A percentile compares a stretch with the other conserved stretches of the same genome.
Evolutionary conservation across 1,284 basidiomycete genomes (phyloP).

Genomic region (Apiotrichum montevideense): DNA sequence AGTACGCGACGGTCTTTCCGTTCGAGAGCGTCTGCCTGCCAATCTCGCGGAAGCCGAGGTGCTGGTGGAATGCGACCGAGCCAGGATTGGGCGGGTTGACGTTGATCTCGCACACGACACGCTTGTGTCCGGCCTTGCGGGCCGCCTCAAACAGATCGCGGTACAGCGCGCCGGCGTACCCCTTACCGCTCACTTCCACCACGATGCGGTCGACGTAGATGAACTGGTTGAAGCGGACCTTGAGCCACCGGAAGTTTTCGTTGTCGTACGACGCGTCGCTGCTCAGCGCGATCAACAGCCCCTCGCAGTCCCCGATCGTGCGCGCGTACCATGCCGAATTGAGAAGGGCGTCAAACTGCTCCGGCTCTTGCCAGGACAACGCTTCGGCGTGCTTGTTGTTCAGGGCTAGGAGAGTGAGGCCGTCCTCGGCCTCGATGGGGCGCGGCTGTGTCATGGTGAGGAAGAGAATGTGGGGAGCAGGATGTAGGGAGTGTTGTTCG

Average conservation of each 20-base stretch:
- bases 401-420: conserved; percentile 1
- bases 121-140: background rate
- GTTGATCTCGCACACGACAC: conserved; percentile 13
- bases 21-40: conserved; percentile 3
- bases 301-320: conserved; percentile 6
- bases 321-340: conserved; percentile 1
- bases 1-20: conserved; percentile 14
- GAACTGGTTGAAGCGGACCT: conserved; percentile 2
- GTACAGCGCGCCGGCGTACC: conserved; percentile 7
- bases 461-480: too few species aligned
- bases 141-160: background rate
- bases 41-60: conserved; percentile 10
- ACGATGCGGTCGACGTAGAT: conserved; percentile 15
- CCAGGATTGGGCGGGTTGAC: conserved; percentile 11
- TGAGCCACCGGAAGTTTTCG: conserved; percentile 11
- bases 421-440: conserved; percentile 1
- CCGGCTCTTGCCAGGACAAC: conserved; percentile 6
- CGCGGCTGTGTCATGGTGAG: background rate
- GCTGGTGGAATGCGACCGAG: conserved; percentile 5
- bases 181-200: background rate
- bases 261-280: conserved; percentile 7
- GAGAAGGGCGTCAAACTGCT: conserved; percentile 5
- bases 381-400: conserved; percentile 9
- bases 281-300: conserved; percentile 6
- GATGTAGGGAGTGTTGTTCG: too few species aligned